phyloP scores from a whole-genome alignment of 225 moss, liverwort and hornwort genomes.

The Straminergon stramineum region DNA sequence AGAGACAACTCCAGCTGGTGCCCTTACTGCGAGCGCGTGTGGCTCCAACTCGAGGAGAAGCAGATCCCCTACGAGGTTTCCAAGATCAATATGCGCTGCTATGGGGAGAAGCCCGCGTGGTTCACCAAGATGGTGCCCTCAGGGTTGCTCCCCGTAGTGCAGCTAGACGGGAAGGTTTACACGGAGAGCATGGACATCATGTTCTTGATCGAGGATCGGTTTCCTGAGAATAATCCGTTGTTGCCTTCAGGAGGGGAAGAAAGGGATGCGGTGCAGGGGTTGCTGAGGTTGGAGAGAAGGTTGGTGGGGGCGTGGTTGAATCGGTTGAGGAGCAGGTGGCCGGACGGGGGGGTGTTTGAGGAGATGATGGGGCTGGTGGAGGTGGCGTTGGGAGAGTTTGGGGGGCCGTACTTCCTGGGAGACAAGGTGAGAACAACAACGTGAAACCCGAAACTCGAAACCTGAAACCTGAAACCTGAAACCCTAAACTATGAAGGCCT shows the following conservation, averaged over 20 bases:
- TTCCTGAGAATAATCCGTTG: constrained; percentile 54
- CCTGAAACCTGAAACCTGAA: neutral
- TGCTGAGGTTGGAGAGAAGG: constrained; percentile 54
- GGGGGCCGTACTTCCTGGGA: constrained; percentile 78
- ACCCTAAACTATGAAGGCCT: neutral
- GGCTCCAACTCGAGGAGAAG: constrained; percentile 96
- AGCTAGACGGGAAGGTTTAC: constrained; percentile 43
- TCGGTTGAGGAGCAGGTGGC: constrained; percentile 41
- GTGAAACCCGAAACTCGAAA: neutral
- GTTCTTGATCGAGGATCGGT: constrained; percentile 56
- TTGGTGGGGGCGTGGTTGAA: constrained; percentile 55
- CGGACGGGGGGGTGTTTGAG: constrained; percentile 29
- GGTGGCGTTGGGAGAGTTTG: constrained; percentile 33
- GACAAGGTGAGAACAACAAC: constrained; percentile 10
- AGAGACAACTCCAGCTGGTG: constrained; percentile 83
- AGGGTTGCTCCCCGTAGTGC: constrained; percentile 64
- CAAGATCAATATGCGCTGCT: constrained; percentile 84
- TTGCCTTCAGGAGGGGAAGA: constrained; percentile 38
- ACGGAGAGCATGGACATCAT: constrained; percentile 87
- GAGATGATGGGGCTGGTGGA: constrained; percentile 47
- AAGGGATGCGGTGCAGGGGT: constrained; percentile 22
- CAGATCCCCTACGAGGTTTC: constrained; percentile 57
- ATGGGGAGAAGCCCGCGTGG: constrained; percentile 80
- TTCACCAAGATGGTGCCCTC: constrained; percentile 74
- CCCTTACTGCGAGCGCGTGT: constrained; percentile 81